Percentiles rank a stretch among this genome's conserved stretches.
Evolutionary conservation across 2,329 filamentous ascomycete species (phyloP).

Genomic region (Dactylellina cionopaga): DNA sequence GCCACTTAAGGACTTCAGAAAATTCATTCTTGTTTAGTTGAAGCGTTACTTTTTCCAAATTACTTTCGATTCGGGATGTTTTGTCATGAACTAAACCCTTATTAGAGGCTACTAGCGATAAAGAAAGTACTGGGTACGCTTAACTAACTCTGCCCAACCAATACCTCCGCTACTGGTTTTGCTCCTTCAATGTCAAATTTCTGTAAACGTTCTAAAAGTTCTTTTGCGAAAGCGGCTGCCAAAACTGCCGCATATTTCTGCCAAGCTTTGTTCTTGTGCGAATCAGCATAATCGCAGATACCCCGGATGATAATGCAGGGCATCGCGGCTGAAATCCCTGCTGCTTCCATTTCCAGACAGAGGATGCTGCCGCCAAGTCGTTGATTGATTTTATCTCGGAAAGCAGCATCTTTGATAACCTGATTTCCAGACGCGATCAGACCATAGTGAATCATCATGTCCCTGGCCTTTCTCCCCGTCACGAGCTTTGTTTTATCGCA

Average conservation of each 20-base stretch:
- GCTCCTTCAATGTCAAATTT: background rate
- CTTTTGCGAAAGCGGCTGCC: conserved; percentile 14
- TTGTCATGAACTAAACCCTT: no score
- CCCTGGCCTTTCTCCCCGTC: background rate
- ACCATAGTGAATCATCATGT: background rate
- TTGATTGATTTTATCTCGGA: background rate
- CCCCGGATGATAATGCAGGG: conserved; percentile 22
- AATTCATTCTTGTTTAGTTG: no score
- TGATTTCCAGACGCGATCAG: conserved; percentile 6
- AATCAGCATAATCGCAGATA: conserved; percentile 54
- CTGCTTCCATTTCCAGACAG: conserved; percentile 3
- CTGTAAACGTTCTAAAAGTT: background rate
- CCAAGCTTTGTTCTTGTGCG: conserved; percentile 53
- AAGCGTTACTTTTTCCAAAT: no score
- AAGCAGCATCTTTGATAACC: conserved; percentile 7
- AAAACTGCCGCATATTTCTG: conserved; percentile 47
- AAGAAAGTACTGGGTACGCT: no score
- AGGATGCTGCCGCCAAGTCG: background rate
- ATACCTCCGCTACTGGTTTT: no score
- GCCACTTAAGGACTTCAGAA: no score
- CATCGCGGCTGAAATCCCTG: conserved; percentile 3
- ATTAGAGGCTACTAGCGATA: no score
- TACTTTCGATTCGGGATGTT: no score
- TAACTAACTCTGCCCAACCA: no score
- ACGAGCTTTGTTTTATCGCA: background rate